Percentiles rank a stretch among this genome's conserved stretches.
Conservation (phyloP, 176 grass and related monocot genomes). For the Pontederia crassipes region DNA sequence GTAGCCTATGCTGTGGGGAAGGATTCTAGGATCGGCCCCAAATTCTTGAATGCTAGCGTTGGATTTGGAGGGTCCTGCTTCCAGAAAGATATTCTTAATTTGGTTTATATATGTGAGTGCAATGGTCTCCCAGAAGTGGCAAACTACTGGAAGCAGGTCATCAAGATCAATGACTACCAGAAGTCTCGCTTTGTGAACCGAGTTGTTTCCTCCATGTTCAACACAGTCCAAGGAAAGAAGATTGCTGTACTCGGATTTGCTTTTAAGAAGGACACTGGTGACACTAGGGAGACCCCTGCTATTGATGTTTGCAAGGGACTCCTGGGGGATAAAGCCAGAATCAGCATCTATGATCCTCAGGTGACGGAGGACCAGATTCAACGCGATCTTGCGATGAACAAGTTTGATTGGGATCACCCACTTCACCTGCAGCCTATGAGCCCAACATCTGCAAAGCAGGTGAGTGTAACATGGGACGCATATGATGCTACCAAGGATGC, state of each 20-base stretch:
- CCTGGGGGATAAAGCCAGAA: conserved; percentile 44
- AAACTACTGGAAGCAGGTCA: conserved; percentile 59
- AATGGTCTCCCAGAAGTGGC: conserved; percentile 49
- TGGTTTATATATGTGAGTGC: conserved; percentile 63
- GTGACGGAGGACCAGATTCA: conserved; percentile 64
- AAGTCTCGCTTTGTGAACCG: conserved; percentile 62
- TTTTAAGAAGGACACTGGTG: conserved; percentile 59
- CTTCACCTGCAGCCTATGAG: conserved; percentile 53
- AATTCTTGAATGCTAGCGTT: conserved; percentile 53
- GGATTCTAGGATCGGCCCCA: conserved; percentile 50
- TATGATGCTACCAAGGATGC: conserved; percentile 51
- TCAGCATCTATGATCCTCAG: conserved; percentile 59
- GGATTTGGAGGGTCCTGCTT: conserved; percentile 58
- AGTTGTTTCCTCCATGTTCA: conserved; percentile 61
- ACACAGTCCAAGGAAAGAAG: conserved; percentile 53
- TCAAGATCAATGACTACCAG: conserved; percentile 67
- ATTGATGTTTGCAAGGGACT: conserved; percentile 64
- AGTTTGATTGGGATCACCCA: conserved; percentile 65
- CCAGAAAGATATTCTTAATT: conserved; percentile 65
- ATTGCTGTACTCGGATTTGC: conserved; percentile 56
- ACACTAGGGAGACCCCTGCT: conserved; percentile 51
- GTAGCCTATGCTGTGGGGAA: conserved; percentile 32
- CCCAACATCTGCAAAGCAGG: conserved; percentile 40
- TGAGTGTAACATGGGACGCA: conserved; percentile 39
- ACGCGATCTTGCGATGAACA: conserved; percentile 49